Evolutionary conservation across 345 rosid genomes (phyloP).

Genomic region (Corchorus capsularis): DNA sequence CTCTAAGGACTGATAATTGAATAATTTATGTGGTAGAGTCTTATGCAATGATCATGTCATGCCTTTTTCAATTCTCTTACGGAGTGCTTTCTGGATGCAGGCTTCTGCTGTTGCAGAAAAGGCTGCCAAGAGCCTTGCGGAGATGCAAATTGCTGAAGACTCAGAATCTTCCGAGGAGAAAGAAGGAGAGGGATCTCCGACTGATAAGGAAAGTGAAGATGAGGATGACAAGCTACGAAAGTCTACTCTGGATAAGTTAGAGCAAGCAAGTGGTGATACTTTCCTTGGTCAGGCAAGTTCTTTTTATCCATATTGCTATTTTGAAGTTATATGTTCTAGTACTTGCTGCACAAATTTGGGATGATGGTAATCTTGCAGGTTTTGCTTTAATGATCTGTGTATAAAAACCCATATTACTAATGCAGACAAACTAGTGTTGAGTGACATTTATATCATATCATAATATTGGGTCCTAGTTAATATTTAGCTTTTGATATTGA

Average conservation of each 20-base stretch:
- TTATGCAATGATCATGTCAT: background rate
- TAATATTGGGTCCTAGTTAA: background rate
- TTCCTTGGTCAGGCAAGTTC: slow-evolving; percentile 84
- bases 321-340: slow-evolving; percentile 10
- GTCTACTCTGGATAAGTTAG: slow-evolving; percentile 74
- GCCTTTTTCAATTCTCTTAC: slow-evolving; percentile 7
- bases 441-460: background rate
- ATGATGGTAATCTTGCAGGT: background rate
- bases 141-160: slow-evolving; percentile 56
- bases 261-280: slow-evolving; percentile 82
- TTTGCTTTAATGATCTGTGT: background rate
- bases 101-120: slow-evolving; percentile 83
- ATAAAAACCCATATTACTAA: too few species aligned
- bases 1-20: background rate
- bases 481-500: background rate
- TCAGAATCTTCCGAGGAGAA: slow-evolving; percentile 64
- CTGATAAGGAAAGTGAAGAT: slow-evolving; percentile 62
- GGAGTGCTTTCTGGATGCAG: slow-evolving; percentile 43
- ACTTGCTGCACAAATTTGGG: background rate
- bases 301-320: slow-evolving; percentile 21
- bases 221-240: slow-evolving; percentile 60
- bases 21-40: background rate
- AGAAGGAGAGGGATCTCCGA: slow-evolving; percentile 43
- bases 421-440: background rate
- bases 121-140: slow-evolving; percentile 82